Conservation (phyloP, 1,284 basidiomycete genomes). For the Chiua sp. region DNA sequence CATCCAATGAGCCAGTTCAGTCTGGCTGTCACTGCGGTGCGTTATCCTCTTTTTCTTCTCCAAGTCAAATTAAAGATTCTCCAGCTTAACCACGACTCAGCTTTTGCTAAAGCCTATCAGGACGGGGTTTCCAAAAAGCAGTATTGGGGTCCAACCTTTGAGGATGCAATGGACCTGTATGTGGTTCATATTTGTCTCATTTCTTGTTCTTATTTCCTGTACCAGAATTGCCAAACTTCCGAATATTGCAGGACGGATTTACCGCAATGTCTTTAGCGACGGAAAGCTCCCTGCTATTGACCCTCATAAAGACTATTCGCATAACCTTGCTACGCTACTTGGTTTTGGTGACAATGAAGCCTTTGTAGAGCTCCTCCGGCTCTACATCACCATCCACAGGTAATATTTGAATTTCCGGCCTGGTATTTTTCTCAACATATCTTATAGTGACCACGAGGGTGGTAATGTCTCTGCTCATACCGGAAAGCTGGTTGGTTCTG, state of each 20-base stretch:
- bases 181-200: conserved; percentile 28
- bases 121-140: conserved; percentile 95
- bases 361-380: conserved; percentile 94
- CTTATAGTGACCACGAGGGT: conserved; percentile 90
- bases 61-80: conserved; percentile 4
- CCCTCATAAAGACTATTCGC: conserved; percentile 88
- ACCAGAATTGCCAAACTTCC: conserved; percentile 94
- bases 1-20: conserved; percentile 98
- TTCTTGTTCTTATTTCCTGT: conserved; percentile 9
- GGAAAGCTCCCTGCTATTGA: conserved; percentile 94
- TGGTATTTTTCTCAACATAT: conserved; percentile 2
- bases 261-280: conserved; percentile 91
- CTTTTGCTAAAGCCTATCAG: conserved; percentile 95
- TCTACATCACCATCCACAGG: conserved; percentile 98
- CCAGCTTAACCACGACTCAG: conserved; percentile 95
- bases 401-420: conserved; percentile 22
- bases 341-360: conserved; percentile 90
- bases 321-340: conserved; percentile 91
- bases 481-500: conserved; percentile 96
- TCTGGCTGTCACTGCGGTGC: conserved; percentile 90
- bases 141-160: conserved; percentile 96
- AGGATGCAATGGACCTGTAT: conserved; percentile 96
- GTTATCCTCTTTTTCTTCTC: conserved; percentile 34
- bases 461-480: conserved; percentile 99
- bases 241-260: conserved; percentile 96